Evolutionary conservation across 192 early-diverging fungal species (phyloP), one percentile per base, ranked within the genome.

Genomic region (Entomortierella parvispora): DNA sequence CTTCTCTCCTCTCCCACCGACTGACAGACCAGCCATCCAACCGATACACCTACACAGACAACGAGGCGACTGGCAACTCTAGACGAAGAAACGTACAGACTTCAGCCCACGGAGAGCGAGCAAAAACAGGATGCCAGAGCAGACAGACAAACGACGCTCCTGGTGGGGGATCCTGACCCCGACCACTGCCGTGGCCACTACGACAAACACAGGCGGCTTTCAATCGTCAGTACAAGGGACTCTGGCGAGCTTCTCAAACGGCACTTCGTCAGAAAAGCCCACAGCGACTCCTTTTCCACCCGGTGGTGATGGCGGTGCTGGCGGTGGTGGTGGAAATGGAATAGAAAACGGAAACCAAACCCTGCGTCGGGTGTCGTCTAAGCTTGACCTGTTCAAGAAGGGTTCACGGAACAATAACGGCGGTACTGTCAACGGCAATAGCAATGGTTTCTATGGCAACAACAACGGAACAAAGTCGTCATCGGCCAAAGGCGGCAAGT

Each of bases 331-430:
- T 34, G n/a, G 59, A 32, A 12, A 29, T 45, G 8, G 48, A n/a
- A 25, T 14, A 20, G 18, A 45, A 40, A 58, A 68, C 4, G 60
- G 42, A 5, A 58, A 65, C 22, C 26, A 50, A n/a, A 20, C 59
- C n/a, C 23, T 68, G 22, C 53, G 74, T 20, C 65, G 74, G 18
- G 60, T 32, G 20, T 52, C 74, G 0, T 77, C 74, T 15, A 77
- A 77, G 37, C 61, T 77, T 46, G 74, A 77, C 14, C 47, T 77
- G n/a, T 68, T 77, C 55, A 77, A 68, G 43, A 77, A 68, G 31
- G 48, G 17, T 32, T 64, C 17, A 53, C 74, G 8, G 68, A 77
- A 26, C 50, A 29, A 22, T 28, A 25, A 28, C 66, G 62, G 46
- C 45, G 53, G 40, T 8, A 56, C 31, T n/a, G 32, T n/a, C 54